phyloP scores from a whole-genome alignment of 2,329 filamentous ascomycete genomes.

The Fusarium mundagurra region DNA sequence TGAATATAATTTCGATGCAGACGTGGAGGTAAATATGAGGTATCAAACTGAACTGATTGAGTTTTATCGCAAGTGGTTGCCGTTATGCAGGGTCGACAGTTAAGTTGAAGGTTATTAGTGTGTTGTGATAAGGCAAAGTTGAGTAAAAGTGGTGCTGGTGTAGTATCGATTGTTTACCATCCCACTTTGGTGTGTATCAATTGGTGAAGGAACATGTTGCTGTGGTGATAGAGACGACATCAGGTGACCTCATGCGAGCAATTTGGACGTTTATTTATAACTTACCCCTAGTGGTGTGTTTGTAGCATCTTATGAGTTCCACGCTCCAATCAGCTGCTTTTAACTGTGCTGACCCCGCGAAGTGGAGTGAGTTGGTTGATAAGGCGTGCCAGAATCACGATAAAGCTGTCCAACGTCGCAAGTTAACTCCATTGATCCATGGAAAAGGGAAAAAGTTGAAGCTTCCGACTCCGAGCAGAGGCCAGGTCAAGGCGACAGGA shows the following conservation, averaged over 20 bases:
- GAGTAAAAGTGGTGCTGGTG: slow-evolving; percentile 20
- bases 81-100: slow-evolving; percentile 9
- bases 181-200: slow-evolving; percentile 20
- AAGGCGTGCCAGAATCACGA: slow-evolving; percentile 28
- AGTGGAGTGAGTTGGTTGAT: slow-evolving; percentile 31
- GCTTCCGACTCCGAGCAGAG: slow-evolving; percentile 30
- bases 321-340: slow-evolving; percentile 26
- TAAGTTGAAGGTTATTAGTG: slow-evolving; percentile 26
- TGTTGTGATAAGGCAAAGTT: slow-evolving; percentile 17
- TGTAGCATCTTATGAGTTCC: not conserved
- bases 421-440: slow-evolving; percentile 20
- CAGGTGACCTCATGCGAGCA: slow-evolving; percentile 32
- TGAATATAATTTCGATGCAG: not conserved
- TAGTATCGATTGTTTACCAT: slow-evolving; percentile 41
- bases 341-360: slow-evolving; percentile 36
- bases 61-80: slow-evolving; percentile 4
- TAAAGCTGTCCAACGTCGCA: slow-evolving; percentile 37
- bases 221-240: slow-evolving; percentile 3
- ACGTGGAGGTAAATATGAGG: not conserved
- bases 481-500: slow-evolving; percentile 16
- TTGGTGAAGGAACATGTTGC: slow-evolving; percentile 4
- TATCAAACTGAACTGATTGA: not conserved
- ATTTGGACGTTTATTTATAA: not conserved
- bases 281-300: slow-evolving; percentile 22
- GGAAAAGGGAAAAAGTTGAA: slow-evolving; percentile 19